These are phyloP conservation scores for Phaseolus lunatus DNA, from an alignment of 306 rosid genomes.

Conservation along the genomic window DNA sequence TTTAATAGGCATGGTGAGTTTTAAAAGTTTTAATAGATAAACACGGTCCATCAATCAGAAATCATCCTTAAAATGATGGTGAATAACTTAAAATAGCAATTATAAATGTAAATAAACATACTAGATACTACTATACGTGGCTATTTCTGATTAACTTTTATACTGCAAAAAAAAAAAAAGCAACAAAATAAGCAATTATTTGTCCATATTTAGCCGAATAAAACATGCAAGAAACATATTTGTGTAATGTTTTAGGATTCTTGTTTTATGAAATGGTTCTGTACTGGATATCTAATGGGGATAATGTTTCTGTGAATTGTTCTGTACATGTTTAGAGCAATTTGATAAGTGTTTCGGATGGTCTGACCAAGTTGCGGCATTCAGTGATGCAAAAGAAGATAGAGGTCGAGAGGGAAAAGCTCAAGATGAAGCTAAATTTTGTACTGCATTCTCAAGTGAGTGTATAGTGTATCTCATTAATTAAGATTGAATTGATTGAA, in stretches of 20 bases:
- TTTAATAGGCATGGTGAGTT: neutral
- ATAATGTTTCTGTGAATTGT: neutral
- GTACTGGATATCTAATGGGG: neutral
- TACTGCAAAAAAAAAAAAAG: neutral
- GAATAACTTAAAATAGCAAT: neutral
- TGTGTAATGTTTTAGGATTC: neutral
- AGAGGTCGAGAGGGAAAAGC: slow-evolving; percentile 63
- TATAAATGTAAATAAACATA: neutral
- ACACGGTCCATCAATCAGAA: neutral
- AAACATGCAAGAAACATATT: too few relatives aligned
- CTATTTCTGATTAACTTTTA: neutral
- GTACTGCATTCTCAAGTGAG: slow-evolving; percentile 74
- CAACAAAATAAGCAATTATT: neutral
- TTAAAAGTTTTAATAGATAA: neutral
- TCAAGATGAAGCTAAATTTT: slow-evolving; percentile 62
- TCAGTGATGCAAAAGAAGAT: slow-evolving; percentile 66
- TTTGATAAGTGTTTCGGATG: slow-evolving; percentile 46
- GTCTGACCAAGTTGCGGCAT: slow-evolving; percentile 51
- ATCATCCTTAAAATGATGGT: neutral
- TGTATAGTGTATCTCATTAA: neutral
- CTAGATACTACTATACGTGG: neutral
- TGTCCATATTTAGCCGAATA: neutral
- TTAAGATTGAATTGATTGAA: neutral
- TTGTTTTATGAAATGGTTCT: neutral
- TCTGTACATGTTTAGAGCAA: slow-evolving; percentile 45